Conservation (phyloP, 345 rosid species). For the Sonneratia alba region DNA sequence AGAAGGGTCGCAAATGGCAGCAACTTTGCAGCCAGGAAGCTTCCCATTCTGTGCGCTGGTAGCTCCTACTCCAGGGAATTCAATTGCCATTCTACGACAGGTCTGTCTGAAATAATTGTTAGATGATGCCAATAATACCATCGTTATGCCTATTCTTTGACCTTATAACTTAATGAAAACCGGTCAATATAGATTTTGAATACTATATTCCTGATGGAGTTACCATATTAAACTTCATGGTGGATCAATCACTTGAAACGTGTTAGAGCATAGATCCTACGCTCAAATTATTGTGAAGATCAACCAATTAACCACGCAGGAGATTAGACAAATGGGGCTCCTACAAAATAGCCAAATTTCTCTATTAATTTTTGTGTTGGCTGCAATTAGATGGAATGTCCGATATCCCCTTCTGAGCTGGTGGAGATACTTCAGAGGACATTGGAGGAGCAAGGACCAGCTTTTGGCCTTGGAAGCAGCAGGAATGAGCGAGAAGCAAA, state of each 20-base stretch:
- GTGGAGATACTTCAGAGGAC: slow-evolving; percentile 53
- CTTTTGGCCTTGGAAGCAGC: slow-evolving; percentile 27
- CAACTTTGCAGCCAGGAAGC: slow-evolving; percentile 25
- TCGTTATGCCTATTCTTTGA: no score
- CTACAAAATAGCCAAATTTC: no score
- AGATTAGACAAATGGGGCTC: no score
- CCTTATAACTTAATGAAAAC: no score
- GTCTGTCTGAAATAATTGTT: slow-evolving; percentile 17
- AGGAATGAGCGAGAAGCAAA: slow-evolving; percentile 28
- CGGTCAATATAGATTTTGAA: no score
- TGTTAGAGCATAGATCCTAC: no score
- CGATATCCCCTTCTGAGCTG: slow-evolving; percentile 39
- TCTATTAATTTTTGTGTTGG: background rate
- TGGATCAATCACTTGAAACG: no score
- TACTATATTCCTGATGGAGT: no score
- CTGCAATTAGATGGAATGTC: slow-evolving; percentile 40
- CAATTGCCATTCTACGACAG: slow-evolving; percentile 46
- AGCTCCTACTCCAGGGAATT: slow-evolving; percentile 34
- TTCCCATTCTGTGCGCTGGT: slow-evolving; percentile 52
- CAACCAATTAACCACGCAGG: no score
- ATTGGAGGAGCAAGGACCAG: slow-evolving; percentile 48
- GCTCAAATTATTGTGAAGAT: no score
- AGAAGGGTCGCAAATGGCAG: slow-evolving; percentile 42
- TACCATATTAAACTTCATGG: no score
- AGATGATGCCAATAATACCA: no score